Base-by-base conservation (phyloP, 495 filamentous ascomycete genomes). In the Echria macrotheca region DNA sequence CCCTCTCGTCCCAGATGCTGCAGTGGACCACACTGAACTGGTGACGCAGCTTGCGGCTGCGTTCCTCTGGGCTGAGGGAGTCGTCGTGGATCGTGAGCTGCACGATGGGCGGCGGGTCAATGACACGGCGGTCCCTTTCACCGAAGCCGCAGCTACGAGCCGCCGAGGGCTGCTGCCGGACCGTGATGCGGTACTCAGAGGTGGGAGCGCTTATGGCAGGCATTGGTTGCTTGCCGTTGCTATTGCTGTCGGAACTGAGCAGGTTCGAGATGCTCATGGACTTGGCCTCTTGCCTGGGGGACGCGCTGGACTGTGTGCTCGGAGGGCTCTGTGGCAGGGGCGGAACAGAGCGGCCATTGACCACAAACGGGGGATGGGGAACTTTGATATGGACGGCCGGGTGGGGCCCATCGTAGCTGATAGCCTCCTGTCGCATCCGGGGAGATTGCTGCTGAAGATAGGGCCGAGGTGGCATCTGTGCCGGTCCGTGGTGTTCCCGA, bases 61-160 rank as follows among this genome's bases (percentile, higher is more conserved):
- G 83, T 69, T 76, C 72, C 61, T 63, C 75, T 31, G 38, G 69
- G 60, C 48, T 72, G 56, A 57, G 75, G 59, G 63, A 80, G 57
- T 67, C 78, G 53, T 91, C 82, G 36, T 77, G 81, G 39, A 95
- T 75, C 18, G 79, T 78, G 25, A 98, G 80, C 58, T 97, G 86
- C 11, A 98, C 80, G 57, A 98, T 95, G 18, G 93, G 93, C 9
- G 93, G 93, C 11, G 93, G 93, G 56, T 98, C 93, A 39, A 98
- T 89, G 22, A 95, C 87, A 46, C 93, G 80, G 22, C 93, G 84
- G 64, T 98, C 93, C 57, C 91, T 72, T 65, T 96, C 93, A 44
- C 91, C 91, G 54, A 94, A 95, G 6, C 93, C 91, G 66, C 93
- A 97, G 38, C 89, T 89, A 59, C 93, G 81, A 32, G 91, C 93